Evolutionary conservation across 257 asterid species (phyloP).

Genomic region (Penstemon davidsonii): DNA sequence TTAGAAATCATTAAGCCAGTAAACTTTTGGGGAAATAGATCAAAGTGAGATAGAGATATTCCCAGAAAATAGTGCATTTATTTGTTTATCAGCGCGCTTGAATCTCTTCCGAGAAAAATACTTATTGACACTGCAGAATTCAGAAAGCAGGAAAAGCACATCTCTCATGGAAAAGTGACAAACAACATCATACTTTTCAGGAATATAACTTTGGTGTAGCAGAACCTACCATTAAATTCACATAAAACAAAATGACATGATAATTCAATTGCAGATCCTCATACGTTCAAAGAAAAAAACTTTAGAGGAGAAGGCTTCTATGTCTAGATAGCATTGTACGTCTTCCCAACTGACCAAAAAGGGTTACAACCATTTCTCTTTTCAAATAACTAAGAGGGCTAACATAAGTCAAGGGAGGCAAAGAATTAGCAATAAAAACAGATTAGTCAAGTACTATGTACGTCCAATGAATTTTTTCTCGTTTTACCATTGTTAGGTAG

Average conservation of each 20-base stretch:
- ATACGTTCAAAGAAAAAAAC: background rate
- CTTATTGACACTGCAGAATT: background rate
- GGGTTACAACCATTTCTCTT: background rate
- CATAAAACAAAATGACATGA: background rate
- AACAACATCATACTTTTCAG: background rate
- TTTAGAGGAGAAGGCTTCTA: background rate
- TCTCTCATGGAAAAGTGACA: background rate
- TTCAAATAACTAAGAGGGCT: background rate
- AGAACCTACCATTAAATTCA: background rate
- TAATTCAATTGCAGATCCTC: background rate
- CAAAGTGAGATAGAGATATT: background rate
- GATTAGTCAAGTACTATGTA: background rate
- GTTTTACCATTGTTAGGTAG: no score
- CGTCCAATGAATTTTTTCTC: no score
- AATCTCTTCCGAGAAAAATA: background rate
- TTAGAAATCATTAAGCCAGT: background rate
- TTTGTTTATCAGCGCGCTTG: background rate
- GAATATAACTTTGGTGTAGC: background rate
- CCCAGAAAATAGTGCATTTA: background rate
- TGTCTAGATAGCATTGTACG: background rate
- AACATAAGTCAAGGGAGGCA: background rate
- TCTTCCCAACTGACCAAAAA: background rate
- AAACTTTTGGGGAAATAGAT: background rate
- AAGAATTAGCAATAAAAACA: background rate
- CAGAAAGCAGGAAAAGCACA: background rate